Evolutionary conservation across 768 basidiomycete genomes (phyloP).

Genomic region (Phlegmacium glaucopus): DNA sequence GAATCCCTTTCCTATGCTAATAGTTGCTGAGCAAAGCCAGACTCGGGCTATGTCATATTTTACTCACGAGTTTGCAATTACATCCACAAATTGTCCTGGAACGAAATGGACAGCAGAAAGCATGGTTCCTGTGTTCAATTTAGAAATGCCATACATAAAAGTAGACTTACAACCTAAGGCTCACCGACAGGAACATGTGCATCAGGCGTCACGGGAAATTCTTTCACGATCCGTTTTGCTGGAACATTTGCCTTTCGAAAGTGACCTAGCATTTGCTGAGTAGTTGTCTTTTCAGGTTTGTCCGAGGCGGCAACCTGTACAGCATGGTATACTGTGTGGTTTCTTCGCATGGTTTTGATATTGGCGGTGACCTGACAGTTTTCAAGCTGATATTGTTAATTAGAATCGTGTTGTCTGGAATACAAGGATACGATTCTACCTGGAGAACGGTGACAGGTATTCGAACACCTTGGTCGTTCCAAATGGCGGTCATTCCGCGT

Average conservation of each 20-base stretch:
- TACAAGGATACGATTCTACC: slow-evolving; percentile 43
- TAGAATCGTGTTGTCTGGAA: not conserved
- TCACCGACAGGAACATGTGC: slow-evolving; percentile 87
- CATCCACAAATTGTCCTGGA: slow-evolving; percentile 94
- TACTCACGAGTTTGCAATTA: slow-evolving; percentile 84
- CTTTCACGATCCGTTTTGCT: slow-evolving; percentile 81
- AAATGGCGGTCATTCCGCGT: slow-evolving; percentile 92
- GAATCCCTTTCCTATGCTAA: slow-evolving; percentile 94
- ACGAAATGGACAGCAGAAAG: slow-evolving; percentile 94
- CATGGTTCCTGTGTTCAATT: slow-evolving; percentile 63
- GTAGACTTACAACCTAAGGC: slow-evolving; percentile 23
- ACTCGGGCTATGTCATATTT: not conserved
- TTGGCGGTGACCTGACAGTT: slow-evolving; percentile 89
- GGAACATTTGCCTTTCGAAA: slow-evolving; percentile 79
- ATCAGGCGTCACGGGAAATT: slow-evolving; percentile 86
- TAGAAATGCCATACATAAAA: not conserved
- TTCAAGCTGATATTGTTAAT: slow-evolving; percentile 53
- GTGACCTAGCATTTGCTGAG: slow-evolving; percentile 83
- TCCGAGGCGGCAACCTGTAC: slow-evolving; percentile 91
- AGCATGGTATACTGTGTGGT: slow-evolving; percentile 81
- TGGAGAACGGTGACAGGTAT: slow-evolving; percentile 94
- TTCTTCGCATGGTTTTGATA: slow-evolving; percentile 56
- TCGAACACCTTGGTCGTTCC: slow-evolving; percentile 85
- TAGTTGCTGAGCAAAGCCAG: not conserved
- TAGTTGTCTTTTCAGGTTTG: slow-evolving; percentile 65